These are phyloP conservation scores for Inga oerstediana DNA, from an alignment of 306 rosid genomes.

Conservation along the genomic window DNA sequence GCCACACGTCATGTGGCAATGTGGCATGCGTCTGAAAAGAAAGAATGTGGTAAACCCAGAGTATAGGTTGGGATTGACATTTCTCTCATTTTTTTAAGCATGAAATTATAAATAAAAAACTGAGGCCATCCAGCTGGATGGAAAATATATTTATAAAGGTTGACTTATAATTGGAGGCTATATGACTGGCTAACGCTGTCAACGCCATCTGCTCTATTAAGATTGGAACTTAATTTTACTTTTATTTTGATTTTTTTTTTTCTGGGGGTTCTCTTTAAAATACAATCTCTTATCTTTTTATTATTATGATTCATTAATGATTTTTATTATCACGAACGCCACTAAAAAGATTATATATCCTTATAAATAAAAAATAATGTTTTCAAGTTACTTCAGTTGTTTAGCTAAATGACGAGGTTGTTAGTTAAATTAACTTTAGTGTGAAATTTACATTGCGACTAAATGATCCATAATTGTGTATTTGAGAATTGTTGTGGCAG, in stretches of 20 bases:
- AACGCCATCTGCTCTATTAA: background rate
- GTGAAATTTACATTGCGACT: background rate
- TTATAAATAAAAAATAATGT: background rate
- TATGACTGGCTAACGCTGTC: background rate
- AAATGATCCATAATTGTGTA: background rate
- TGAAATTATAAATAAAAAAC: background rate
- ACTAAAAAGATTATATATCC: background rate
- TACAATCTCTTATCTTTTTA: background rate
- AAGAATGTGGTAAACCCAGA: background rate
- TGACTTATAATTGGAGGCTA: background rate
- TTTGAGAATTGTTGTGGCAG: background rate
- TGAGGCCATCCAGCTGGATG: background rate
- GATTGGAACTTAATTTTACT: background rate
- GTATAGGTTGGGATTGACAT: background rate
- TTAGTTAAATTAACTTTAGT: background rate
- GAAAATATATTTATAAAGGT: background rate
- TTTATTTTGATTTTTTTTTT: background rate
- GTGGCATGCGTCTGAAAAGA: background rate
- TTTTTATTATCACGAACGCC: too few relatives aligned
- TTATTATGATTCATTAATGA: too few relatives aligned
- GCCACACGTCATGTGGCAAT: background rate
- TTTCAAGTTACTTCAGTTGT: background rate
- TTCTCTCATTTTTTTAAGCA: background rate
- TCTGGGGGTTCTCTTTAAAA: background rate
- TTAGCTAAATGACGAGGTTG: background rate